Base-by-base conservation (phyloP, 2,329 filamentous ascomycete genomes). In the Macrophomina pseudophaseolina region DNA sequence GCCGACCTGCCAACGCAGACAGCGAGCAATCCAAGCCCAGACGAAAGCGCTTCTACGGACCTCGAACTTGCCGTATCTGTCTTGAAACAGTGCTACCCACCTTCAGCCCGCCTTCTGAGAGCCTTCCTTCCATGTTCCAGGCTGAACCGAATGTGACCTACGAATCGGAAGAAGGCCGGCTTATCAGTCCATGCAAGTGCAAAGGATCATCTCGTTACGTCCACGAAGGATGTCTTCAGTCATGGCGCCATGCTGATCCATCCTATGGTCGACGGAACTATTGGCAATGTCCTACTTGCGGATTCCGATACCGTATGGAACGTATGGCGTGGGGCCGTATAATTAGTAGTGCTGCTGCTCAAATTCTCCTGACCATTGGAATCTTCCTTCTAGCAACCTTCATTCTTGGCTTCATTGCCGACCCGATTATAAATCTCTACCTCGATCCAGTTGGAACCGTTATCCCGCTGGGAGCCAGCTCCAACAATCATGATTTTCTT, bases 161-260 rank as follows among this genome's bases (percentile, higher is more conserved):
- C 74, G 85, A 89, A 62, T 94, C 92, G 30, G 87, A 91, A 68
- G 91, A 90, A 70, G 85, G 90, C 35, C 89, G 93, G 60, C 83
- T 99, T 33, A 86, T 98, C 72, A 91, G 91, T 64, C 95, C 95
- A 42, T 99, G 95, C 84, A 89, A 90, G 80, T 99, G 95, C 85
- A 96, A 92, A 81, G 95, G 95, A 63, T 92, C 91, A 46, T 92
- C 94, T 72, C 92, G 92, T 80, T 97, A 97, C 79, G 93, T 98
- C 30, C 95, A 99, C 78, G 93, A 97, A 78, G 91, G 89, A 35
- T 99, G 95, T 75, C 84, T 99, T 58, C 88, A 91, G 73, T 84
- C 87, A 11, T 98, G 94, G 93, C 88, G 95, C 71, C 85, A 90
- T 69, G 86, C 91, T 51, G 88, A 93, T 74, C 90, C 91, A 0